Evolutionary conservation across 257 asterid genomes (phyloP), one percentile per base, ranked within the genome.

Genomic region (Eustoma russellianum): DNA sequence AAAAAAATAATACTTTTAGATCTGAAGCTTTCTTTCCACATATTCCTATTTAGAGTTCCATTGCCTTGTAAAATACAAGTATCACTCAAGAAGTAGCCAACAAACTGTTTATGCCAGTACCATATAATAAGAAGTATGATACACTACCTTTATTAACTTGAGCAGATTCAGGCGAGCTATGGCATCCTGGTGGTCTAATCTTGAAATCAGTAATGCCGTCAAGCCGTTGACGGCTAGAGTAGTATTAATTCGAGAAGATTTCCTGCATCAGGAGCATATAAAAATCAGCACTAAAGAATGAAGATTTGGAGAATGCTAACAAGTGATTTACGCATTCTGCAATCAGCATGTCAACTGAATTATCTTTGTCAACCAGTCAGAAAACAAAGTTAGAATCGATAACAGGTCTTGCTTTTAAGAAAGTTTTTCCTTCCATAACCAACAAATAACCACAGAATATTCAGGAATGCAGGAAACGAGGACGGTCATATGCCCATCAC

Each of bases 141-240:
- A 38, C 30, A 50, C 3, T 17, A 18, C 99, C 97, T 92, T 88
- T 72, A 92, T 92, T 64, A 92, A 61, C 69, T 83, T 85, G 56
- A 92, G 97, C 55, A 92, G 76, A 70, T 83, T 92, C 68, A 92
- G 74, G 35, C 99, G 90, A 70, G 94, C 94, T 60, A 92, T 92
- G 11, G 99, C 99, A 78, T 92, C 94, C 60, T 90, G 94, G 70
- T 88, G 97, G 70, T 77, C 93, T 57, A 92, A 91, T 63, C 95
- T 79, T 16, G 82, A 81, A 45, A 92, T 82, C 53, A 92, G 83
- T 70, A 88, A 74, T 13, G 94, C 94, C 7, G 99, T 88, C 82
- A 92, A 78, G 41, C 99, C 99, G 71, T 83, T 92, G 55, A 88
- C 93, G 46, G 99, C 97, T 52, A 92, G 79, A 48, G 95, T 88